Evolutionary conservation across 2,329 filamentous ascomycete genomes (phyloP).

Genomic region (Rasamsonia emersonii): DNA sequence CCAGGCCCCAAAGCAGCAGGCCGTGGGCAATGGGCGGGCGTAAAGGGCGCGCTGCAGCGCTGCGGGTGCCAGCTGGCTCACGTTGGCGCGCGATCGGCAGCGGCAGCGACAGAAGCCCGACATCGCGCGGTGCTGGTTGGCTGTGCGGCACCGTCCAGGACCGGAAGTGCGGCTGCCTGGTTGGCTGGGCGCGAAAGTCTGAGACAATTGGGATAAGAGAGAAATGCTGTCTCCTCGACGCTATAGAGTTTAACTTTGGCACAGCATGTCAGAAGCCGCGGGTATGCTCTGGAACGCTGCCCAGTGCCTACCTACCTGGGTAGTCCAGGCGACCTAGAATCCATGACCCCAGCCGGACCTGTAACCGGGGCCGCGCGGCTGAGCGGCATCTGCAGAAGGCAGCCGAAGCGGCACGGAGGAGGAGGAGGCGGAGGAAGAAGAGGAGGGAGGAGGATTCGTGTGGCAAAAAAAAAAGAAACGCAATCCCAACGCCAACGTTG

Average conservation of each 20-base stretch:
- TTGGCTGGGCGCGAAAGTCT: conserved; percentile 18
- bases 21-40: conserved; percentile 2
- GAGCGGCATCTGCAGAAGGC: conserved; percentile 1
- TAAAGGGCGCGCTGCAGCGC: conserved; percentile 9
- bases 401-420: conserved; percentile 1
- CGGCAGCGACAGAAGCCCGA: conserved; percentile 17
- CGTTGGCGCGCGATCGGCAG: conserved; percentile 33
- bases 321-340: background rate
- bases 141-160: conserved; percentile 13
- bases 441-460: too few species aligned
- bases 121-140: conserved; percentile 10
- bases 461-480: too few species aligned
- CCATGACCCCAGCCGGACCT: too few species aligned
- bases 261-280: too few species aligned
- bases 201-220: conserved; percentile 11
- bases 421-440: background rate
- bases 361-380: conserved; percentile 5
- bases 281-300: too few species aligned
- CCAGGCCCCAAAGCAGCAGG: background rate
- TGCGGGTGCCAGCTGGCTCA: conserved; percentile 21
- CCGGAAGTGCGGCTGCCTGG: conserved; percentile 11
- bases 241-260: too few species aligned
- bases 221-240: too few species aligned
- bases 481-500: too few species aligned
- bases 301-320: background rate